These are phyloP conservation scores for Talaromyces islandicus DNA, from an alignment of 2,329 filamentous ascomycete genomes.

Conservation along the genomic window DNA sequence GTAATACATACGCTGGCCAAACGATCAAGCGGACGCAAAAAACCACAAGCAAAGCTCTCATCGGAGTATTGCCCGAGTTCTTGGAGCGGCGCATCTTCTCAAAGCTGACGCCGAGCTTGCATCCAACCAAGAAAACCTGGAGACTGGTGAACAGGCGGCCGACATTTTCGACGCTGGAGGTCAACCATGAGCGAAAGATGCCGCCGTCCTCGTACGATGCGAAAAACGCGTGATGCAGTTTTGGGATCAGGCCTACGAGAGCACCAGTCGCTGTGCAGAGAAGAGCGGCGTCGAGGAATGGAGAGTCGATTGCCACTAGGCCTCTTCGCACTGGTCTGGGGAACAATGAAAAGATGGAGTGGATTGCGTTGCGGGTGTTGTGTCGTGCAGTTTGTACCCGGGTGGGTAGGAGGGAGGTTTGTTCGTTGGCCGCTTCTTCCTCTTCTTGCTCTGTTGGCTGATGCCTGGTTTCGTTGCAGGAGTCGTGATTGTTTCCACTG, in stretches of 20 bases:
- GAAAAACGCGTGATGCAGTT: slow-evolving; percentile 59
- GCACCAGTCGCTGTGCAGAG: slow-evolving; percentile 55
- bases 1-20: slow-evolving; percentile 46
- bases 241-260: slow-evolving; percentile 54
- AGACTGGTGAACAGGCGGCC: slow-evolving; percentile 59
- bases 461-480: background rate
- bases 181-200: slow-evolving; percentile 62
- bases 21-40: slow-evolving; percentile 53
- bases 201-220: slow-evolving; percentile 52
- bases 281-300: slow-evolving; percentile 58
- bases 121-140: slow-evolving; percentile 61
- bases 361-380: slow-evolving; percentile 20
- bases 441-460: slow-evolving; percentile 12
- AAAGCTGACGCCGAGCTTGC: slow-evolving; percentile 55
- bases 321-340: slow-evolving; percentile 28
- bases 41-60: slow-evolving; percentile 45
- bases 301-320: slow-evolving; percentile 36
- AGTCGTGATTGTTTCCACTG: background rate
- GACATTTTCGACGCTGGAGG: slow-evolving; percentile 55
- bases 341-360: slow-evolving; percentile 24
- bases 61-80: slow-evolving; percentile 32
- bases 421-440: slow-evolving; percentile 34
- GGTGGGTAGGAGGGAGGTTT: slow-evolving; percentile 48
- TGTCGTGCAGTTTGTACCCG: slow-evolving; percentile 14
- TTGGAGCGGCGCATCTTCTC: slow-evolving; percentile 34